phyloP scores from a whole-genome alignment of 2,329 filamentous ascomycete species.

The Diaporthe longicolla region DNA sequence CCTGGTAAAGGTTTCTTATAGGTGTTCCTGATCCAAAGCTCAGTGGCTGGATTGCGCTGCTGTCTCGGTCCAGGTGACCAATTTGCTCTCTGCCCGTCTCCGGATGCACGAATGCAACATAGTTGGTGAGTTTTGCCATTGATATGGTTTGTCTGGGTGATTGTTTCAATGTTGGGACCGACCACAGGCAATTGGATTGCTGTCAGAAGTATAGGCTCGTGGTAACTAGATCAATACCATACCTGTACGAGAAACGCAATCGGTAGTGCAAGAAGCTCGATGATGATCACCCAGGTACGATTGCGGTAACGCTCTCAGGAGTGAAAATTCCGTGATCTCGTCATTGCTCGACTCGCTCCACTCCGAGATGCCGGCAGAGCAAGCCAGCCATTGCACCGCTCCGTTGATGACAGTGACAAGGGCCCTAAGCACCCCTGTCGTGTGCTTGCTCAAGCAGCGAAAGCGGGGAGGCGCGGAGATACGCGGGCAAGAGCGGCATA shows the following conservation, averaged over 20 bases:
- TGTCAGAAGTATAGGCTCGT: neutral
- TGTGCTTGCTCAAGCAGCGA: neutral
- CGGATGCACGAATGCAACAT: constrained; percentile 1
- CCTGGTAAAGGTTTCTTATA: neutral
- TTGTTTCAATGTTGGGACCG: neutral
- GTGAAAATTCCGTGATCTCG: constrained; percentile 4
- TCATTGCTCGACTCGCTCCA: constrained; percentile 14
- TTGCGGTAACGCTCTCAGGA: neutral
- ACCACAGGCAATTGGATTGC: neutral
- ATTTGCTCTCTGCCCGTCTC: neutral
- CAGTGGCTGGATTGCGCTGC: neutral
- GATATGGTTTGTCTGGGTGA: neutral
- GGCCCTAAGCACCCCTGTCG: neutral
- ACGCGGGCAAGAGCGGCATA: neutral
- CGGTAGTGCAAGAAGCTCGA: neutral
- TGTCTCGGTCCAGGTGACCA: neutral
- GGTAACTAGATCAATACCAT: neutral
- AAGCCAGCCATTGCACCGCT: neutral
- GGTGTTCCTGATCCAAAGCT: neutral
- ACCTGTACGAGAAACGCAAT: neutral
- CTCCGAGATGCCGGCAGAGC: constrained; percentile 2
- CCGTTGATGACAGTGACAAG: neutral
- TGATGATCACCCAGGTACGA: neutral
- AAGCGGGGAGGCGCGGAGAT: neutral
- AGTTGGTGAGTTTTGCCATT: neutral